phyloP scores from a whole-genome alignment of 2,329 filamentous ascomycete genomes.

The Ceratocystis papillata region DNA sequence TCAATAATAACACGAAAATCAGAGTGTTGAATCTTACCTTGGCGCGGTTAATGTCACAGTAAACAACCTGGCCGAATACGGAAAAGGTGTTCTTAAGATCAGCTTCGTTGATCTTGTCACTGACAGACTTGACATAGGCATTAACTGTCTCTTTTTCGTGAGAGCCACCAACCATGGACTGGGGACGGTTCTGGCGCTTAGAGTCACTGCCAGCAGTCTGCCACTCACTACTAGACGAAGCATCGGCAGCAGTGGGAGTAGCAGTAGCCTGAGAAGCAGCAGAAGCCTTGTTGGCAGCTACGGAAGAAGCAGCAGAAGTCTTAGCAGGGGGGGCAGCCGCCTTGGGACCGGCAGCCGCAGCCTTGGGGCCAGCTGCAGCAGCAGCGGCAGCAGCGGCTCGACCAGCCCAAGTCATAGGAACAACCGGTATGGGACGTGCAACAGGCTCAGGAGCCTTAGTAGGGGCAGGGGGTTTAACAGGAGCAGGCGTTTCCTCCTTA shows the following conservation, averaged over 20 bases:
- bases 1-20: neutral
- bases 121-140: slow-evolving; percentile 93
- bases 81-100: slow-evolving; percentile 60
- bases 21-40: slow-evolving; percentile 51
- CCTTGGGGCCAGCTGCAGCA: slow-evolving; percentile 29
- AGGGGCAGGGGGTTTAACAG: slow-evolving; percentile 37
- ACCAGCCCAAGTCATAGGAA: slow-evolving; percentile 67
- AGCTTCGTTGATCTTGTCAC: slow-evolving; percentile 68
- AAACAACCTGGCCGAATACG: slow-evolving; percentile 58
- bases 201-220: slow-evolving; percentile 76
- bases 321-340: slow-evolving; percentile 38
- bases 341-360: slow-evolving; percentile 44
- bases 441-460: slow-evolving; percentile 42
- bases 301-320: slow-evolving; percentile 28
- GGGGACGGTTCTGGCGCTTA: slow-evolving; percentile 69
- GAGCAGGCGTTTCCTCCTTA: slow-evolving; percentile 50
- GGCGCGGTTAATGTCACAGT: slow-evolving; percentile 67
- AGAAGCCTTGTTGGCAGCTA: slow-evolving; percentile 31
- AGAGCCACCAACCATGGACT: slow-evolving; percentile 49
- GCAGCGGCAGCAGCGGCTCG: slow-evolving; percentile 44
- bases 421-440: slow-evolving; percentile 39
- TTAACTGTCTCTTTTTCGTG: slow-evolving; percentile 64
- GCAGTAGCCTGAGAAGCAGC: slow-evolving; percentile 32
- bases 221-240: slow-evolving; percentile 55
- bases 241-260: slow-evolving; percentile 33